Evolutionary conservation across 371 early-diverging fungal genomes (phyloP).

Genomic region (Mortierella polycephala): DNA sequence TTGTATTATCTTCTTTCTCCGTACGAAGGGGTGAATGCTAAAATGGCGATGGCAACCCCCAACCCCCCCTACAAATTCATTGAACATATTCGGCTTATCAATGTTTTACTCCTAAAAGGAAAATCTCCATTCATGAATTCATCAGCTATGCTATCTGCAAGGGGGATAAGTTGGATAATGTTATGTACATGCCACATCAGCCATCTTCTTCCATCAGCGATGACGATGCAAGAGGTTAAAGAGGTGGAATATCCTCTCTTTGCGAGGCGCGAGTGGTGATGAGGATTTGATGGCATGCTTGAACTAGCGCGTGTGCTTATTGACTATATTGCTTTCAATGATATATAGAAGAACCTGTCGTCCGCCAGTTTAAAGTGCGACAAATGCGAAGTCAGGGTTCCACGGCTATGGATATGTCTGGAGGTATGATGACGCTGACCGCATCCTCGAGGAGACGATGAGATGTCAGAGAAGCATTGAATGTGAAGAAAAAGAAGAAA

Average conservation of each 20-base stretch:
- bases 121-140: too few relatives aligned
- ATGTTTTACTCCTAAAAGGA: neutral
- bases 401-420: slow-evolving; percentile 47
- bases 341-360: slow-evolving; percentile 43
- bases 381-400: slow-evolving; percentile 42
- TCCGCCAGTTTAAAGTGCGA: slow-evolving; percentile 48
- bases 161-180: too few relatives aligned
- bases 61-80: too few relatives aligned
- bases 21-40: neutral
- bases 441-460: neutral
- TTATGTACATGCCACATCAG: too few relatives aligned
- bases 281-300: neutral
- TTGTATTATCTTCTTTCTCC: neutral
- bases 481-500: neutral
- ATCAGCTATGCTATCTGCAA: too few relatives aligned
- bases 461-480: neutral
- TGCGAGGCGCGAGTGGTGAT: too few relatives aligned
- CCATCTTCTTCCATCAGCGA: too few relatives aligned
- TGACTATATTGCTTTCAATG: neutral
- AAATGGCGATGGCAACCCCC: too few relatives aligned
- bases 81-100: too few relatives aligned
- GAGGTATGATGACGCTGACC: slow-evolving; percentile 26
- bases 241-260: neutral
- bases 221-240: too few relatives aligned
- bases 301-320: neutral